phyloP scores from a whole-genome alignment of 371 early-diverging fungal species.

The Actinomortierella ambigua region DNA sequence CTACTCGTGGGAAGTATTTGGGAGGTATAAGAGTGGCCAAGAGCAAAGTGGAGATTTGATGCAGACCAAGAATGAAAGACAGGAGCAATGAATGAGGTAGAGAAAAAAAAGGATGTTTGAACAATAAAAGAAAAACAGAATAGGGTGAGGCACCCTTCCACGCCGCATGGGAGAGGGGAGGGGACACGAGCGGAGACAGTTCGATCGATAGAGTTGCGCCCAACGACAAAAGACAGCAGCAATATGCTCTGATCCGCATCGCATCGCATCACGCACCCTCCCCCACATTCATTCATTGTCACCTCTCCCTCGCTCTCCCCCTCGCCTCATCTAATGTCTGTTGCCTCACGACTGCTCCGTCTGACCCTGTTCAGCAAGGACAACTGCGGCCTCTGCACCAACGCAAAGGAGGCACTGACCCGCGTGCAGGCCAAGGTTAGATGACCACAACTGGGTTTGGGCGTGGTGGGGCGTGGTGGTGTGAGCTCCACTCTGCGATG shows the following conservation, averaged over 20 bases:
- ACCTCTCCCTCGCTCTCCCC: conserved; percentile 10
- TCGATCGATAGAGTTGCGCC: no score
- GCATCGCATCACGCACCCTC: no score
- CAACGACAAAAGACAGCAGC: background rate
- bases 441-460: no score
- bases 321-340: conserved; percentile 14
- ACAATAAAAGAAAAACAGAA: background rate
- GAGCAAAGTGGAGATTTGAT: no score
- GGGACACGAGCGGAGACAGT: background rate
- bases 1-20: no score
- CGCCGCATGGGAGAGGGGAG: background rate
- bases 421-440: conserved; percentile 40
- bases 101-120: background rate
- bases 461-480: no score
- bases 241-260: no score
- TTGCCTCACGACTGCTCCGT: conserved; percentile 18
- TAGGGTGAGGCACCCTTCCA: background rate
- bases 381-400: conserved; percentile 45
- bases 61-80: no score
- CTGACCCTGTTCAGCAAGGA: conserved; percentile 42
- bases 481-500: no score
- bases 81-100: background rate
- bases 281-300: background rate
- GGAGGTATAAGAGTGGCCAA: no score
- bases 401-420: conserved; percentile 40